These are phyloP conservation scores for Torulaspora maleeae DNA, from an alignment of 805 yeast species.

Conservation along the genomic window DNA sequence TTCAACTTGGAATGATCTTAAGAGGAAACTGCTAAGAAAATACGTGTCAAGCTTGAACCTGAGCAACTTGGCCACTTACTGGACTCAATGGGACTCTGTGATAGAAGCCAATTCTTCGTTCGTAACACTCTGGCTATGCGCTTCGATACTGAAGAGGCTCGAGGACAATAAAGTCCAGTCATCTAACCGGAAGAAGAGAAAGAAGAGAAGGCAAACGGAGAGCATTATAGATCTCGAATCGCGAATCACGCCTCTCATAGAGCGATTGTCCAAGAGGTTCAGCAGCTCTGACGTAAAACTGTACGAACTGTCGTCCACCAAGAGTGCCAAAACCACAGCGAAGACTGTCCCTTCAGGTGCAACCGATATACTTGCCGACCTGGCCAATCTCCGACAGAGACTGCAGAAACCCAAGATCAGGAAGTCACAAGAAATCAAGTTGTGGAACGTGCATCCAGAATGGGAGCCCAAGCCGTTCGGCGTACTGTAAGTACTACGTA, in stretches of 20 bases:
- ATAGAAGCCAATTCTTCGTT: conserved; percentile 13
- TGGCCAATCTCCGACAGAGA: conserved; percentile 31
- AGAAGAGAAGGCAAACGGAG: conserved; percentile 15
- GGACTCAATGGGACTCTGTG: conserved; percentile 18
- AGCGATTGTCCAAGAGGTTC: conserved; percentile 7
- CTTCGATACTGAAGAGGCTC: conserved; percentile 7
- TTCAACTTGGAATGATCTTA: conserved; percentile 17
- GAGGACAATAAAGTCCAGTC: conserved; percentile 3
- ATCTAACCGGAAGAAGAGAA: conserved; percentile 16
- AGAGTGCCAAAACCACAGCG: not conserved
- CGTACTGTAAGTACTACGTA: conserved; percentile 22
- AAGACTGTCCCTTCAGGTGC: not conserved
- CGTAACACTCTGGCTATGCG: conserved; percentile 14
- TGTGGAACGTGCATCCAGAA: conserved; percentile 19
- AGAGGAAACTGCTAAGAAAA: conserved; percentile 14
- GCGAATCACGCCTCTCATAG: conserved; percentile 3
- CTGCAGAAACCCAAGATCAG: conserved; percentile 4
- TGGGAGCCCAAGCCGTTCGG: conserved; percentile 62
- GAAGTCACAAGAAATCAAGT: conserved; percentile 1
- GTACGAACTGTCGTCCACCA: conserved; percentile 5
- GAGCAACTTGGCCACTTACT: conserved; percentile 11
- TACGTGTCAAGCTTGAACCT: conserved; percentile 14
- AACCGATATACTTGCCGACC: conserved; percentile 29
- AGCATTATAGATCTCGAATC: conserved; percentile 10
- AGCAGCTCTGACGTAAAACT: conserved; percentile 10